Evolutionary conservation across 1,284 basidiomycete genomes (phyloP).

Genomic region (Malassezia sympodialis): DNA sequence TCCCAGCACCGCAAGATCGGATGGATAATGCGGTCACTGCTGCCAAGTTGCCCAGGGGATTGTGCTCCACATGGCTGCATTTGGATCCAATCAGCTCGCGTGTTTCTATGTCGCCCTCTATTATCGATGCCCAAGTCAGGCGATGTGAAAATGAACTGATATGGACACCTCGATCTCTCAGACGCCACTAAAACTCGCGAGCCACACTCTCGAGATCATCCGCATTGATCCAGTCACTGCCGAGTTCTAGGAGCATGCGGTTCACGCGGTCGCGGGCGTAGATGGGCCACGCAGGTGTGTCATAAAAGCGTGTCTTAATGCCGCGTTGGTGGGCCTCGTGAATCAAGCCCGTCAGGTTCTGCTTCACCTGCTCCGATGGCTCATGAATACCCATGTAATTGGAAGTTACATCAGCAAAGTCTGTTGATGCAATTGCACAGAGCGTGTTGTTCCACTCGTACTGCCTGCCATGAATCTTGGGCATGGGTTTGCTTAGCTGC

Average conservation of each 20-base stretch:
- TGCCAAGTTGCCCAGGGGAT: not conserved
- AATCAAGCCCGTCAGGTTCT: slow-evolving; percentile 9
- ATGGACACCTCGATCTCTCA: not conserved
- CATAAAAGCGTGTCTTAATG: slow-evolving; percentile 17
- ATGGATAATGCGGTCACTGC: not conserved
- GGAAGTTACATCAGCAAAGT: not conserved
- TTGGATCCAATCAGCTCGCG: not conserved
- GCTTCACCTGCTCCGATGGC: slow-evolving; percentile 9
- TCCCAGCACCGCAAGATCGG: not conserved
- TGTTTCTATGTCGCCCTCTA: no score
- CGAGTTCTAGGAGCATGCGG: not conserved
- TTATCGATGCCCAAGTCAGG: no score
- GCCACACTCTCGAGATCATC: not conserved
- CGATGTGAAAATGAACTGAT: not conserved
- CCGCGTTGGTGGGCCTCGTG: slow-evolving; percentile 12
- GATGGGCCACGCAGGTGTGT: not conserved
- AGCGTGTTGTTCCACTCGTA: slow-evolving; percentile 29
- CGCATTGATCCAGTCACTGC: slow-evolving; percentile 6
- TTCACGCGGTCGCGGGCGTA: not conserved
- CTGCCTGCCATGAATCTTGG: slow-evolving; percentile 10
- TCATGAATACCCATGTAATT: slow-evolving; percentile 19
- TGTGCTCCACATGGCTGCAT: not conserved
- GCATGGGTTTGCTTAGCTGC: slow-evolving; percentile 15
- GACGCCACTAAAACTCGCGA: not conserved
- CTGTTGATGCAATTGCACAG: slow-evolving; percentile 23